These are phyloP conservation scores for Usnea hakonensis DNA, from an alignment of 495 filamentous ascomycete genomes.

Conservation along the genomic window DNA sequence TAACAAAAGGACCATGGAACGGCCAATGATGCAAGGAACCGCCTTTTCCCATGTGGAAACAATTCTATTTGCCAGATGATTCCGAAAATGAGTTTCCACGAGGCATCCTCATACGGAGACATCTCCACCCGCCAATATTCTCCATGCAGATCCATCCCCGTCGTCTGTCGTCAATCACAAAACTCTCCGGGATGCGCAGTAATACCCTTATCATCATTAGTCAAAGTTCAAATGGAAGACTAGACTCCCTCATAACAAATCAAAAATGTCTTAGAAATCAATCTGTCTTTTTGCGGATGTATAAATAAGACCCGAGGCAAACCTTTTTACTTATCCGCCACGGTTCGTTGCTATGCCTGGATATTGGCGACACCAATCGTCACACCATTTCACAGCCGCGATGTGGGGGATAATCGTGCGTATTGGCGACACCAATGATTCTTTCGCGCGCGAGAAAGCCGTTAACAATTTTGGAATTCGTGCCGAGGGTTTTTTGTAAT, in stretches of 20 bases:
- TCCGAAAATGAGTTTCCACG: not conserved
- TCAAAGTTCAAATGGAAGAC: not conserved
- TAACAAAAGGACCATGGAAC: no score
- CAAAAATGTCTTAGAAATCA: not conserved
- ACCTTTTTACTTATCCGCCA: not conserved
- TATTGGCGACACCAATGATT: not conserved
- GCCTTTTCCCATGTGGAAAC: not conserved
- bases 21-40: no score
- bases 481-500: not conserved
- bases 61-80: not conserved
- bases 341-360: not conserved
- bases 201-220: not conserved
- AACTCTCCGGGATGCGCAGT: not conserved
- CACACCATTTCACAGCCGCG: not conserved
- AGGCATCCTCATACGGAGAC: not conserved
- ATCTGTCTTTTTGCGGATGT: not conserved
- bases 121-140: not conserved
- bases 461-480: not conserved
- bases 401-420: not conserved
- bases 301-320: not conserved
- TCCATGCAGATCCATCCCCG: not conserved
- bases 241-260: not conserved
- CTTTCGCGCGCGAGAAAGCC: not conserved
- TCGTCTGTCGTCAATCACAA: not conserved
- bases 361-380: slow-evolving; percentile 1